phyloP scores from a whole-genome alignment of 2,329 filamentous ascomycete species.

The Epichloe sylvatica region DNA sequence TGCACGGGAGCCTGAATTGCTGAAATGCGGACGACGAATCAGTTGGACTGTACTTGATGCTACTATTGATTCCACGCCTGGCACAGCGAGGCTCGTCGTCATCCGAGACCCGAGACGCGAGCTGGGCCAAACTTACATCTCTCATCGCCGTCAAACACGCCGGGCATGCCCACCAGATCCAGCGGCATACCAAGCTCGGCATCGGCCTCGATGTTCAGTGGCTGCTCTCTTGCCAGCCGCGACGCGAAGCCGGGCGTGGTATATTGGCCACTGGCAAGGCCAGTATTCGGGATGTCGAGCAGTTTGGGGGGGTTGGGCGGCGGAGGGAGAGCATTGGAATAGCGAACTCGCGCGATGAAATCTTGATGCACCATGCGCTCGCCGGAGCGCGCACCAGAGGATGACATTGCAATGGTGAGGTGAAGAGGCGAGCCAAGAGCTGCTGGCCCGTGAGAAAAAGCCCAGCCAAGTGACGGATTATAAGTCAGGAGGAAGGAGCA shows the following conservation, averaged over 20 bases:
- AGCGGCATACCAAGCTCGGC: constrained; percentile 96
- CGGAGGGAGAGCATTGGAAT: constrained; percentile 93
- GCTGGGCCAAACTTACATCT: constrained; percentile 45
- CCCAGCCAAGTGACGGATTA: no score
- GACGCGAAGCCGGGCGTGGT: constrained; percentile 84
- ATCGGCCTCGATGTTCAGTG: constrained; percentile 92
- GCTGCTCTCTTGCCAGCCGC: constrained; percentile 76
- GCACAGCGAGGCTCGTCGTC: no score
- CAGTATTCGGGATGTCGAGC: constrained; percentile 89
- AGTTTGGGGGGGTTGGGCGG: constrained; percentile 92
- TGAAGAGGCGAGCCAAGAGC: neutral
- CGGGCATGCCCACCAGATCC: constrained; percentile 86
- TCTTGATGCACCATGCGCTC: constrained; percentile 70
- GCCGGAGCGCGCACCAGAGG: constrained; percentile 27
- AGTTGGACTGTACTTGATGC: neutral
- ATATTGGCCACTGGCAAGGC: constrained; percentile 74
- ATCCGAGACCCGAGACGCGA: no score
- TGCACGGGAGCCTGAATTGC: constrained; percentile 70
- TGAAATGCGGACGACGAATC: constrained; percentile 20
- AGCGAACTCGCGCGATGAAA: constrained; percentile 91
- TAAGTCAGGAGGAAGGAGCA: no score
- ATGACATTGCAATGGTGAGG: constrained; percentile 16
- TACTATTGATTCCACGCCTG: no score
- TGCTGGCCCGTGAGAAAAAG: no score
- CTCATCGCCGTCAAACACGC: constrained; percentile 90